Evolutionary conservation across 2,329 filamentous ascomycete species (phyloP).

Genomic region (Trematosphaeria pertusa): DNA sequence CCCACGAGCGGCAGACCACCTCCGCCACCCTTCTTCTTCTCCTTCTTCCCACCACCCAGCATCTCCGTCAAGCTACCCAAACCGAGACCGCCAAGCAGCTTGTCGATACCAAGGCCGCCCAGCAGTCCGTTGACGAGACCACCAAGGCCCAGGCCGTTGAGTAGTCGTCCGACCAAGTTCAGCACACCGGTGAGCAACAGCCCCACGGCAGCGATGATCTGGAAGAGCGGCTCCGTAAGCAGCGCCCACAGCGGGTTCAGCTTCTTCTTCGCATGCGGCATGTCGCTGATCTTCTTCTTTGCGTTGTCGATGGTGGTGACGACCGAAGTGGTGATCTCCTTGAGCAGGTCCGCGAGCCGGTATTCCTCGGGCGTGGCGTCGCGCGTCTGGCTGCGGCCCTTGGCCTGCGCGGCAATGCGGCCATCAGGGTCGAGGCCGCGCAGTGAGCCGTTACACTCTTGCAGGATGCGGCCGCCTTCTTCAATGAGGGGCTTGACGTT

Average conservation of each 20-base stretch:
- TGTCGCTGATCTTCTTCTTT: conserved; percentile 86
- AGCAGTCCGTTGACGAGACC: conserved; percentile 80
- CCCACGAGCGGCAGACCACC: conserved; percentile 55
- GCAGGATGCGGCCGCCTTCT: conserved; percentile 80
- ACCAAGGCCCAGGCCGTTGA: conserved; percentile 82
- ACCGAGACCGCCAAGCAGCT: conserved; percentile 76
- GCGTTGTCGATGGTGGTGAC: conserved; percentile 84
- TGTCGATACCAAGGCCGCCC: conserved; percentile 77
- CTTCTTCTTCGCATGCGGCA: conserved; percentile 95
- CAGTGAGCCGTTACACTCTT: conserved; percentile 85
- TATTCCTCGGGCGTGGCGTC: conserved; percentile 86
- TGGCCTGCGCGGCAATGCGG: conserved; percentile 82
- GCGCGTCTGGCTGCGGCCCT: conserved; percentile 76
- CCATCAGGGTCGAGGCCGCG: conserved; percentile 90
- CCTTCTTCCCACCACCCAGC: conserved; percentile 63
- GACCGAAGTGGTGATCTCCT: conserved; percentile 83
- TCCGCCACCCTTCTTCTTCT: conserved; percentile 55
- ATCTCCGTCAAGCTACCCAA: conserved; percentile 59
- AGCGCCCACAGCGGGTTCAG: conserved; percentile 89
- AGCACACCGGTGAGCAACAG: conserved; percentile 83
- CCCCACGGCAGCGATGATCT: conserved; percentile 90
- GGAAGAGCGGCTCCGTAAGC: conserved; percentile 83
- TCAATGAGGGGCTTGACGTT: conserved; percentile 89
- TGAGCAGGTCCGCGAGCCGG: conserved; percentile 81
- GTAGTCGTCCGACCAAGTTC: conserved; percentile 79